A percentile compares a stretch with the other conserved stretches of the same genome.
phyloP scores from a whole-genome alignment of 1,139 yeast genomes.

The Hyphopichia pseudoburtonii region DNA sequence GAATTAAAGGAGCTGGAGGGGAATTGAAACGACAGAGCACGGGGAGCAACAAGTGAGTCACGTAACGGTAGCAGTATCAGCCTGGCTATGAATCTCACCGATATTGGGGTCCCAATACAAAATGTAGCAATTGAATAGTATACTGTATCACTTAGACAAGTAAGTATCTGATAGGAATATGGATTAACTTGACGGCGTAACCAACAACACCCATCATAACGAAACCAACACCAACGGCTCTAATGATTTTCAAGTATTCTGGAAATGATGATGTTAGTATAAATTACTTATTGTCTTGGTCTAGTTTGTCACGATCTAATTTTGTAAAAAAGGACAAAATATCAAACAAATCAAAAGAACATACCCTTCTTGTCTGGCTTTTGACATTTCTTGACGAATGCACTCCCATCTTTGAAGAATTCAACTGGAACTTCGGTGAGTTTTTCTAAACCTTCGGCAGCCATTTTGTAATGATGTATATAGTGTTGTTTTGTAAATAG shows the following conservation, averaged over 20 bases:
- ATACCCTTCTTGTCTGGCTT: constrained; percentile 84
- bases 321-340: too few species aligned
- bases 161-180: constrained; percentile 95
- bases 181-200: constrained; percentile 89
- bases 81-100: too few species aligned
- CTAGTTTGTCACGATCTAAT: constrained; percentile 97
- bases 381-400: constrained; percentile 87
- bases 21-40: too few species aligned
- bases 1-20: too few species aligned
- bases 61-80: too few species aligned
- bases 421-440: constrained; percentile 87
- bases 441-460: constrained; percentile 73
- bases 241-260: constrained; percentile 85
- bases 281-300: constrained; percentile 60
- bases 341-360: too few species aligned
- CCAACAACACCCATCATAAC: constrained; percentile 98
- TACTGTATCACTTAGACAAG: constrained; percentile 63
- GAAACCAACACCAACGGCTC: constrained; percentile 97
- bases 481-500: not conserved
- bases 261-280: constrained; percentile 27
- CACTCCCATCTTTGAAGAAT: constrained; percentile 86
- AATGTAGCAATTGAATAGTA: too few species aligned
- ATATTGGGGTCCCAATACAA: too few species aligned
- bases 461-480: constrained; percentile 27
- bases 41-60: too few species aligned